Base-by-base conservation (phyloP, 2,329 filamentous ascomycete species). In the Knufia fluminis region DNA sequence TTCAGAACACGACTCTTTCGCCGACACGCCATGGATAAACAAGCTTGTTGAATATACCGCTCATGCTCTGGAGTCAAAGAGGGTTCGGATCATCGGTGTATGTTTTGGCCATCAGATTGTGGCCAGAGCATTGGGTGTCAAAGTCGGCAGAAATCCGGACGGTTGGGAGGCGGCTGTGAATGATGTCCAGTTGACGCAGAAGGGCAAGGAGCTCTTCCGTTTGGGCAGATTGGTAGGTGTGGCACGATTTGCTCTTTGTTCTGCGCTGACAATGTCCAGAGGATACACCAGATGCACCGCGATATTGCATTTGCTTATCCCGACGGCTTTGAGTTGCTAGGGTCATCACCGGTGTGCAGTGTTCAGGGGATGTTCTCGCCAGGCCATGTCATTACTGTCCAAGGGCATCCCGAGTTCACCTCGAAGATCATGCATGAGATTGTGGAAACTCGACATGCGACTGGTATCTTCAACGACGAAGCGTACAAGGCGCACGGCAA, bases 61-160 rank as follows among this genome's bases (percentile, higher is more conserved):
- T 45, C 70, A 74, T 55, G 71, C 85, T 2, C 72, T 86, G 28
- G 71, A 72, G 10, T 76, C 83, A 55, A 71, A 75, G 22, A 72
- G 79, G 0, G 77, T 92, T 6, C 77, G 80, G 31, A 67, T 90
- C n/a, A 73, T 94, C 14, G 88, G 87, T 9, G 76, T 92, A 14
- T 94, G 88, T 67, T 94, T 91, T 64, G 88, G 88, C 3, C 88
- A 94, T 64, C 87, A 94, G 70, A 89, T 94, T 59, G 70, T 92
- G 38, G 86, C 78, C 1, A 75, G 87, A 46, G 85, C 86, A 1
- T 63, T 90, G 57, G 85, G 80, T 2, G 76, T 70, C 17, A 76
- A 78, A 58, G 84, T 94, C 2, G 81, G 74, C 31, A 70, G 80
- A 48, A 86, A 79, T 62, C 74, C 80, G 20, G 65, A 70, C 17